Percentiles rank a stretch among this genome's conserved stretches.
These are phyloP conservation scores for Pisolithus albus DNA, from an alignment of 768 basidiomycete genomes.

Conservation along the genomic window DNA sequence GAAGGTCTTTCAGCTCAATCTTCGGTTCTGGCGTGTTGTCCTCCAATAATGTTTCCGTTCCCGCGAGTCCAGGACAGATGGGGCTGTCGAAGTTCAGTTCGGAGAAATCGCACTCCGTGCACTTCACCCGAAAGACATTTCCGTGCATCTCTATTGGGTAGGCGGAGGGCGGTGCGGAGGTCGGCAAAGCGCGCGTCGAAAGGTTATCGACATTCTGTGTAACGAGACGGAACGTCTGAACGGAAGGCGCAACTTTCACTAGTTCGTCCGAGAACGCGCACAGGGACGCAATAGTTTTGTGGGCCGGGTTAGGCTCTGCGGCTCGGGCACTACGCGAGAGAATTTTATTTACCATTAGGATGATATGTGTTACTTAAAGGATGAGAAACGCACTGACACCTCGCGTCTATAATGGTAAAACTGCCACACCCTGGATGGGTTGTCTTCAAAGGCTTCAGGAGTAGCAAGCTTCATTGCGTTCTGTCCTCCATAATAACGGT, in stretches of 20 bases:
- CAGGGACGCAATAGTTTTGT: slow-evolving; percentile 5
- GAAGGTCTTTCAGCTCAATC: no score
- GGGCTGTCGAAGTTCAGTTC: no score
- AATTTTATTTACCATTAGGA: background rate
- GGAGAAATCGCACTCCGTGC: no score
- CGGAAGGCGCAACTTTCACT: slow-evolving; percentile 31
- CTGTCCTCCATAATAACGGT: background rate
- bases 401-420: slow-evolving; percentile 61
- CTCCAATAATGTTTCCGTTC: no score
- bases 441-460: slow-evolving; percentile 41
- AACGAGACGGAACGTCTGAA: slow-evolving; percentile 40
- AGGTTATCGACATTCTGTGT: slow-evolving; percentile 63
- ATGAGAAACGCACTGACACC: slow-evolving; percentile 24
- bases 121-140: background rate
- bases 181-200: slow-evolving; percentile 32
- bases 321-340: background rate
- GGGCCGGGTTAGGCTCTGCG: background rate
- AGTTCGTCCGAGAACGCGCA: background rate
- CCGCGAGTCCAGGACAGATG: no score
- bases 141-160: slow-evolving; percentile 55
- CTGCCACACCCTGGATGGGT: slow-evolving; percentile 52
- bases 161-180: background rate
- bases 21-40: no score
- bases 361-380: background rate
- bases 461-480: slow-evolving; percentile 39